Evolutionary conservation across 1,284 basidiomycete species (phyloP).

Genomic region (Erythrobasidium hasegawianum): DNA sequence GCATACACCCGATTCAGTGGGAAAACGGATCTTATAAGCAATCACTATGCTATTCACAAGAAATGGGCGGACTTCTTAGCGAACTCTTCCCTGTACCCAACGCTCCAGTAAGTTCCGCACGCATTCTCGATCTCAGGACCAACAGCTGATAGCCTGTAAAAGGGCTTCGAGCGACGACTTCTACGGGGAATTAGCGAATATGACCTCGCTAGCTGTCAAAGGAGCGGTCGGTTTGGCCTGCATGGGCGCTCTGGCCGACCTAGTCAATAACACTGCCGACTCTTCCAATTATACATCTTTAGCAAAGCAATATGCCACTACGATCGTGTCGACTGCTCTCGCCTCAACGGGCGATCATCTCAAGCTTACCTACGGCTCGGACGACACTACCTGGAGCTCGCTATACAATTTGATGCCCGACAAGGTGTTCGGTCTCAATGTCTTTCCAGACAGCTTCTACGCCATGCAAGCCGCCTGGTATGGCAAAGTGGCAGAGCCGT

Average conservation of each 20-base stretch:
- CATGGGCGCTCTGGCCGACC: slow-evolving; percentile 59
- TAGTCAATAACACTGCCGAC: slow-evolving; percentile 56
- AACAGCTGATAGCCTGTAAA: neutral
- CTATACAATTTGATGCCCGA: slow-evolving; percentile 65
- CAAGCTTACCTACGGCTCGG: slow-evolving; percentile 52
- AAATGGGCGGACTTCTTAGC: slow-evolving; percentile 43
- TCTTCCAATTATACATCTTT: slow-evolving; percentile 58
- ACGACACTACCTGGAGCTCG: slow-evolving; percentile 57
- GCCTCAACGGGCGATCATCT: slow-evolving; percentile 26
- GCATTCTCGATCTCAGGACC: too few species aligned
- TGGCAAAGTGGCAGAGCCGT: slow-evolving; percentile 51
- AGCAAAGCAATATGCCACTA: slow-evolving; percentile 35
- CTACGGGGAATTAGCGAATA: slow-evolving; percentile 13
- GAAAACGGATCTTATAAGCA: slow-evolving; percentile 13
- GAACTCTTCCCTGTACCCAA: slow-evolving; percentile 41
- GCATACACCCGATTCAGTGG: slow-evolving; percentile 31
- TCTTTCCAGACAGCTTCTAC: slow-evolving; percentile 63
- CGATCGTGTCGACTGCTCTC: slow-evolving; percentile 13
- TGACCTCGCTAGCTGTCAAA: slow-evolving; percentile 40
- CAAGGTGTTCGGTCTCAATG: slow-evolving; percentile 59
- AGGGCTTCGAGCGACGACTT: slow-evolving; percentile 9
- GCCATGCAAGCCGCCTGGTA: slow-evolving; percentile 66
- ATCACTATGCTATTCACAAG: slow-evolving; percentile 40
- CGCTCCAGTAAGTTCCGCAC: slow-evolving; percentile 36
- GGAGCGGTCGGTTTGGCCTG: slow-evolving; percentile 52